Percentiles rank a stretch among this genome's conserved stretches.
These are phyloP conservation scores for Ceratocystiopsis brevicomis DNA, from an alignment of 2,329 filamentous ascomycete genomes.

Conservation along the genomic window DNA sequence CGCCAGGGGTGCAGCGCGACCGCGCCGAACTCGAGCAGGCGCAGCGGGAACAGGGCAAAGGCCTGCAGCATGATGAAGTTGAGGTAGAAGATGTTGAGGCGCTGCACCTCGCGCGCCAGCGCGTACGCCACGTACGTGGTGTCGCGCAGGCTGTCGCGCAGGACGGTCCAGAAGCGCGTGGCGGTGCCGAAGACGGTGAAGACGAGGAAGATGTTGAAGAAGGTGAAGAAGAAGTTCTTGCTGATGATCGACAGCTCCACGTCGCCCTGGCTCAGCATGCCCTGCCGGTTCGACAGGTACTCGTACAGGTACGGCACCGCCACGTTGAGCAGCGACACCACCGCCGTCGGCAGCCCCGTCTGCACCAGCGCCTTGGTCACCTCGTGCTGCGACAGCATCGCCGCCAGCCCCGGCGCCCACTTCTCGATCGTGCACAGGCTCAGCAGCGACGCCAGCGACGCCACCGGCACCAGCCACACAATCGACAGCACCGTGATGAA, in stretches of 20 bases:
- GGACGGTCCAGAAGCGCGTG: slow-evolving; percentile 48
- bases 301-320: slow-evolving; percentile 89
- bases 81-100: slow-evolving; percentile 67
- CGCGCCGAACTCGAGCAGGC: slow-evolving; percentile 74
- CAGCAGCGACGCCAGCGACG: slow-evolving; percentile 58
- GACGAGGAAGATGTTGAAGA: slow-evolving; percentile 96
- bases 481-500: slow-evolving; percentile 70
- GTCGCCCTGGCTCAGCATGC: slow-evolving; percentile 87
- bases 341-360: slow-evolving; percentile 70
- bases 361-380: slow-evolving; percentile 61
- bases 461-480: slow-evolving; percentile 72
- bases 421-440: slow-evolving; percentile 64
- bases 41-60: slow-evolving; percentile 81
- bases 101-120: slow-evolving; percentile 57
- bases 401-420: slow-evolving; percentile 50
- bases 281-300: slow-evolving; percentile 76
- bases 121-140: slow-evolving; percentile 58
- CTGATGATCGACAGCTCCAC: slow-evolving; percentile 88
- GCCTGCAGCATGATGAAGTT: slow-evolving; percentile 90
- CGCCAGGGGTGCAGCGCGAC: slow-evolving; percentile 69
- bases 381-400: slow-evolving; percentile 46
- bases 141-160: slow-evolving; percentile 59
- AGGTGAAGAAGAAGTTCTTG: slow-evolving; percentile 98
- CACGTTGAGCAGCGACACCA: slow-evolving; percentile 73
- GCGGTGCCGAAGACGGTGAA: slow-evolving; percentile 80